These are phyloP conservation scores for Citrullus mucosospermus DNA, from an alignment of 306 rosid genomes.

Conservation along the genomic window DNA sequence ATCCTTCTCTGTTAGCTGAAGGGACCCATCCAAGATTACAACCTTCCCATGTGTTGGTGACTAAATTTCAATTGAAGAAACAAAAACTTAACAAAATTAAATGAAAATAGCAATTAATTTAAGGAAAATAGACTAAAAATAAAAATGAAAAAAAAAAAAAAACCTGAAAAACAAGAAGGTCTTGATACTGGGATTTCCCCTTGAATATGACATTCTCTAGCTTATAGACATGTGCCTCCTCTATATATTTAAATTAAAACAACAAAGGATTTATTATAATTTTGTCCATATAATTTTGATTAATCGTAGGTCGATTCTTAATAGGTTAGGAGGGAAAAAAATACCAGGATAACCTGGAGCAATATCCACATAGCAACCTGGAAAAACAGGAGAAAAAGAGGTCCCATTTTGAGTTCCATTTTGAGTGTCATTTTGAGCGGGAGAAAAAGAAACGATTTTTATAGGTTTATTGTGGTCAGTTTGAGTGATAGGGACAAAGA, in stretches of 20 bases:
- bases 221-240: constrained; percentile 23
- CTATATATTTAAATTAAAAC: neutral
- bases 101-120: neutral
- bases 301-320: too few relatives aligned
- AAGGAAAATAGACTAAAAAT: neutral
- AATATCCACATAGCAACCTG: neutral
- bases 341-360: neutral
- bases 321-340: too few relatives aligned
- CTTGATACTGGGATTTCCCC: constrained; percentile 25
- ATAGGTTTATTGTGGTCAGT: neutral
- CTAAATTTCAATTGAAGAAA: neutral
- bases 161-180: constrained; percentile 32
- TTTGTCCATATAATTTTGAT: too few relatives aligned
- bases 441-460: neutral
- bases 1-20: constrained; percentile 36
- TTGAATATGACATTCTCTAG: constrained; percentile 24
- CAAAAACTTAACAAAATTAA: neutral
- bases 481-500: neutral
- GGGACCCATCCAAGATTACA: constrained; percentile 27
- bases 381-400: neutral
- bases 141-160: neutral
- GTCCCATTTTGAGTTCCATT: neutral
- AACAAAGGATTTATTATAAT: neutral
- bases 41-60: constrained; percentile 28
- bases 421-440: neutral